Conservation (phyloP, 2,329 filamentous ascomycete species). For the Didymosphaeria variabile region DNA sequence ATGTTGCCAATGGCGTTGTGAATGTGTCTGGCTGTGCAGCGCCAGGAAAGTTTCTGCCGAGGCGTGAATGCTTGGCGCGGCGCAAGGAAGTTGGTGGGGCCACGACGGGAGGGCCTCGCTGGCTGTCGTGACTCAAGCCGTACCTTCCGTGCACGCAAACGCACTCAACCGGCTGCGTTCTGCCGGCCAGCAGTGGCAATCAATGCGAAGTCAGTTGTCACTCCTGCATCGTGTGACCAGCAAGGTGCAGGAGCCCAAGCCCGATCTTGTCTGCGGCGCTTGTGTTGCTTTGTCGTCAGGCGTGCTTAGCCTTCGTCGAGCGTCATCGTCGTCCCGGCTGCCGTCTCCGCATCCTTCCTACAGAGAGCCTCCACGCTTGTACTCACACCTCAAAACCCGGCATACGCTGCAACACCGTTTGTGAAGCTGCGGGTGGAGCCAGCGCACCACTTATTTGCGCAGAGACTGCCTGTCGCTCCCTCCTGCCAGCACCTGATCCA, state of each 20-base stretch:
- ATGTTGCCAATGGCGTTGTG: conserved; percentile 50
- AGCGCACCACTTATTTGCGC: conserved; percentile 37
- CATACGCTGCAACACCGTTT: conserved; percentile 18
- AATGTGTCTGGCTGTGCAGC: conserved; percentile 2
- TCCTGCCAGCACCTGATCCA: conserved; percentile 36
- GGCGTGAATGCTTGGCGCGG: conserved; percentile 5
- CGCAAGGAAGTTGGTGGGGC: background rate
- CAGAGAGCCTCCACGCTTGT: conserved; percentile 20
- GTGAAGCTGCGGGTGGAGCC: conserved; percentile 43
- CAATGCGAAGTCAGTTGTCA: background rate
- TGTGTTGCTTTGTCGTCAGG: conserved; percentile 36
- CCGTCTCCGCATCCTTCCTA: conserved; percentile 32
- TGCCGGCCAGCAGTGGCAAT: conserved; percentile 8
- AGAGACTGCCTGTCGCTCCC: conserved; percentile 37
- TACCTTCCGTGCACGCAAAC: conserved; percentile 1
- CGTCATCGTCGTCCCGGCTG: conserved; percentile 41
- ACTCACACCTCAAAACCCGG: conserved; percentile 31
- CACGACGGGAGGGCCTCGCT: background rate
- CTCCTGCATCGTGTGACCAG: conserved; percentile 36
- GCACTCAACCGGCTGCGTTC: background rate
- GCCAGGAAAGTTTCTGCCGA: conserved; percentile 13
- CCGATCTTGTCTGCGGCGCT: conserved; percentile 27
- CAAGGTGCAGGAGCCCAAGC: conserved; percentile 15
- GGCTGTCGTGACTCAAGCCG: conserved; percentile 5
- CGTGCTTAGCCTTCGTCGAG: conserved; percentile 35